Evolutionary conservation across 352 stramenopile species (phyloP), one percentile per base, ranked within the genome.

Genomic region (Globisporangium cystogenes): DNA sequence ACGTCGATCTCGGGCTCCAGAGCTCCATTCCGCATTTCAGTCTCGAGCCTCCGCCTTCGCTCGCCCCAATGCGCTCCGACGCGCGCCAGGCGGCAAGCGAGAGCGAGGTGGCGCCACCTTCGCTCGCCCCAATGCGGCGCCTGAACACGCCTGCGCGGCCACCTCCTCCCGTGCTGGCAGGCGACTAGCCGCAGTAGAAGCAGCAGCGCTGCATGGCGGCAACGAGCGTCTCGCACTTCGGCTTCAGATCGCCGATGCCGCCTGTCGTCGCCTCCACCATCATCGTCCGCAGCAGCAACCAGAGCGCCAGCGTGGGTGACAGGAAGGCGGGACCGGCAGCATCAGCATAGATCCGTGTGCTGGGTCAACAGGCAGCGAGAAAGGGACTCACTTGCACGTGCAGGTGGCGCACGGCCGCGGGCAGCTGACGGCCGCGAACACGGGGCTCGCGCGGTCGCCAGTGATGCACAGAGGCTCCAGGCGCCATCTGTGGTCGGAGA

Each of bases 221-320:
- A 21, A 24, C 31, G 11, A 16, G n/a, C 23, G 33, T 33, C 7
- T 45, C 45, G 15, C 67, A 60, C 60, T 75, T 72, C 29, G 67
- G 67, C 27, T 75, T 75, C 57, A 66, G 60, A 31, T 24, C 42
- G 18, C 41, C 64, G 20, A n/a, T 36, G 23, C 18, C 18, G 20
- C 27, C 45, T 24, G 12, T 23, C 12, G 21, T 50, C 20, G 31
- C 61, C 40, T 60, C 40, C 12, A 37, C 36, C 57, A 42, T 15
- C 45, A 4, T 8, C 40, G 40, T 23, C 40, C 33, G 37, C 29
- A 39, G 12, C 16, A 65, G 48, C 47, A 72, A 72, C 47, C 64
- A 70, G 51, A 45, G 48, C 21, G 57, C 66, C n/a, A n/a, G 50
- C 47, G 53, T 54, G 51, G 39, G 10, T 11, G 7, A 24, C 12